These are phyloP conservation scores for Pelagophyceae sp. DNA, from an alignment of 352 stramenopile species.

Conservation along the genomic window DNA sequence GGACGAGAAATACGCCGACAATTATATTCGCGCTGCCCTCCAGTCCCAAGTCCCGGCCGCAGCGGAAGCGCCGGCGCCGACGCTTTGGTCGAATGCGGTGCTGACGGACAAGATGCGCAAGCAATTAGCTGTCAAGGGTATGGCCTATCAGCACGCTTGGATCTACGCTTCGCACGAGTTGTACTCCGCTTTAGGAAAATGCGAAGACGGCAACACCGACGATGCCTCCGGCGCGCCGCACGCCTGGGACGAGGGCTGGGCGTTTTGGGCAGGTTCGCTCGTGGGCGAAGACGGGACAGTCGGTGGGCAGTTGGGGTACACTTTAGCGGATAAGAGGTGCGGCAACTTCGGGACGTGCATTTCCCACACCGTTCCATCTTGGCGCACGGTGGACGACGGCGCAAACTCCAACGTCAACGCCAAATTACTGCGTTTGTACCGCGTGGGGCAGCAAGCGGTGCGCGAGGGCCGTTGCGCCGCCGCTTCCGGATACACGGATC, in stretches of 20 bases:
- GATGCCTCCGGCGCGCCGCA: slow-evolving; percentile 16
- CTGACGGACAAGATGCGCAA: not conserved
- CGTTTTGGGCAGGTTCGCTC: slow-evolving; percentile 25
- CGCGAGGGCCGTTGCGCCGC: not conserved
- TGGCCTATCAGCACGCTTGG: not conserved
- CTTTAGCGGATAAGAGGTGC: slow-evolving; percentile 50
- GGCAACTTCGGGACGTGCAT: slow-evolving; percentile 48
- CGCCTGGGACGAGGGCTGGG: too few relatives aligned
- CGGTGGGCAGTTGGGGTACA: too few relatives aligned
- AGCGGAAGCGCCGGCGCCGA: not conserved
- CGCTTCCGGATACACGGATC: not conserved
- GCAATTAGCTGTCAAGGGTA: not conserved
- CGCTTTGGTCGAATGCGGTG: not conserved
- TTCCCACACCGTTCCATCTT: not conserved
- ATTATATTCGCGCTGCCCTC: slow-evolving; percentile 8
- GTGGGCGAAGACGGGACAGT: too few relatives aligned
- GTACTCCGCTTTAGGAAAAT: not conserved
- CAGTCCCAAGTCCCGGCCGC: not conserved
- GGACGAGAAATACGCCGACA: not conserved
- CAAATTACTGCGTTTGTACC: not conserved
- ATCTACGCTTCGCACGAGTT: slow-evolving; percentile 7
- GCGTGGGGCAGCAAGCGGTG: not conserved
- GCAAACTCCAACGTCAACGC: slow-evolving; percentile 3
- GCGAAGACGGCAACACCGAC: slow-evolving; percentile 10
- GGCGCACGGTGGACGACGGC: not conserved